These are phyloP conservation scores for Carex parvula DNA, from an alignment of 176 grass and related monocot species.

Conservation along the genomic window DNA sequence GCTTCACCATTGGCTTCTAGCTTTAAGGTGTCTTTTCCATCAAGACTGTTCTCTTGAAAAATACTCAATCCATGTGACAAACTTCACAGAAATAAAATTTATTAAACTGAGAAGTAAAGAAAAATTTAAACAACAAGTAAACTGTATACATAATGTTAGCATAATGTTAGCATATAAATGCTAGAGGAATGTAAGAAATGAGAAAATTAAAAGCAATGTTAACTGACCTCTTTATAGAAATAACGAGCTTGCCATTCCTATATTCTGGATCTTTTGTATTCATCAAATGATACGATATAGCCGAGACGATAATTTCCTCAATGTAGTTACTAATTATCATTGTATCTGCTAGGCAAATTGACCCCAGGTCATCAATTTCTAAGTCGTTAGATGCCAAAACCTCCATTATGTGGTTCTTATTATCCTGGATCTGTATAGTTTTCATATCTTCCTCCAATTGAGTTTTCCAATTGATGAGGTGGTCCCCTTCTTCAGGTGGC, in stretches of 20 bases:
- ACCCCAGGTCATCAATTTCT: constrained; percentile 89
- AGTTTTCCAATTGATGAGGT: constrained; percentile 66
- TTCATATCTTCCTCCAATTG: constrained; percentile 72
- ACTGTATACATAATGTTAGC: neutral
- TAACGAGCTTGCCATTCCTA: constrained; percentile 87
- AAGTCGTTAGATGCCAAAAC: constrained; percentile 83
- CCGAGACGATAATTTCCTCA: constrained; percentile 82
- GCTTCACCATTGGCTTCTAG: constrained; percentile 55
- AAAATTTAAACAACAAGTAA: neutral
- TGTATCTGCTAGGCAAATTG: constrained; percentile 76
- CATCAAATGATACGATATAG: constrained; percentile 85
- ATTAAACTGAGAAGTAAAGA: neutral
- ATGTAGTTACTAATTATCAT: constrained; percentile 83
- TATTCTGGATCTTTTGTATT: constrained; percentile 83
- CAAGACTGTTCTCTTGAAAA: constrained; percentile 70
- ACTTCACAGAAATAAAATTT: constrained; percentile 32
- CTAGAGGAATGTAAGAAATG: neutral
- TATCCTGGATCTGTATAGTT: constrained; percentile 77
- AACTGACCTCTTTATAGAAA: constrained; percentile 77
- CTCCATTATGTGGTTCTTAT: constrained; percentile 87
- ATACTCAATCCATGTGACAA: constrained; percentile 83
- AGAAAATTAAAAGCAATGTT: constrained; percentile 12
- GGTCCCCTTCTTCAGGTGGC: constrained; percentile 62
- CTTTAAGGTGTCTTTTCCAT: constrained; percentile 81
- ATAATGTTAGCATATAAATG: neutral